Conservation (phyloP, 495 filamentous ascomycete species). For the Staphylotrichum tortipilum region DNA sequence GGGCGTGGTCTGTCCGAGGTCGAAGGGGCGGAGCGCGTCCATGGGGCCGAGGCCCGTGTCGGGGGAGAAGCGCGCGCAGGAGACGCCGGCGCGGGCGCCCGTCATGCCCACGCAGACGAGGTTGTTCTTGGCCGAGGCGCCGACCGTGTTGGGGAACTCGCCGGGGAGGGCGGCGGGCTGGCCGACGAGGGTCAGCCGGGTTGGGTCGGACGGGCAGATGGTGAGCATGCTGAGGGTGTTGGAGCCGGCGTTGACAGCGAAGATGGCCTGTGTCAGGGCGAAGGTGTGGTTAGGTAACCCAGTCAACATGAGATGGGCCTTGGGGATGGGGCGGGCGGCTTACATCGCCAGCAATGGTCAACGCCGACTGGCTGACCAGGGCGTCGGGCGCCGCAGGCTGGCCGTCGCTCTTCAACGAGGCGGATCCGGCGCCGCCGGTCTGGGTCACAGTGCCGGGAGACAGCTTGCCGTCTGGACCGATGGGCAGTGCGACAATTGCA, state of each 20-base stretch:
- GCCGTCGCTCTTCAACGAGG: slow-evolving; percentile 22
- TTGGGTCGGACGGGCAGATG: slow-evolving; percentile 40
- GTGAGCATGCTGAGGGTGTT: slow-evolving; percentile 48
- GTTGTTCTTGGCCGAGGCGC: slow-evolving; percentile 38
- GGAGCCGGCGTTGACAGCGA: slow-evolving; percentile 55
- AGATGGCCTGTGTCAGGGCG: slow-evolving; percentile 30
- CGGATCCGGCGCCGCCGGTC: slow-evolving; percentile 33
- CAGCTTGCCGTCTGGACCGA: slow-evolving; percentile 37
- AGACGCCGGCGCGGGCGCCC: slow-evolving; percentile 44
- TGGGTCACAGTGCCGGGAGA: slow-evolving; percentile 25
- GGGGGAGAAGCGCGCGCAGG: slow-evolving; percentile 40
- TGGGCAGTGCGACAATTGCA: slow-evolving; percentile 38
- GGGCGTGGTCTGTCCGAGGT: slow-evolving; percentile 43
- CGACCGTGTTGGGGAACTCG: slow-evolving; percentile 51
- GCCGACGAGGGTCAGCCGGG: slow-evolving; percentile 22
- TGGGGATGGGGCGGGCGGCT: too few species aligned
- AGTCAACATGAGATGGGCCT: neutral
- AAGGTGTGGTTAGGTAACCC: neutral
- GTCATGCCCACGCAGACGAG: slow-evolving; percentile 48
- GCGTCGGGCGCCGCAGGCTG: slow-evolving; percentile 41
- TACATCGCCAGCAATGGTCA: slow-evolving; percentile 43
- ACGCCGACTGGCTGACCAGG: slow-evolving; percentile 41
- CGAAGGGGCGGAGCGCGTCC: slow-evolving; percentile 37
- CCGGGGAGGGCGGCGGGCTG: slow-evolving; percentile 32
- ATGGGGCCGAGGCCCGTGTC: slow-evolving; percentile 30